Evolutionary conservation across 2,329 filamentous ascomycete genomes (phyloP).

Genomic region (Aspergillus neotritici): DNA sequence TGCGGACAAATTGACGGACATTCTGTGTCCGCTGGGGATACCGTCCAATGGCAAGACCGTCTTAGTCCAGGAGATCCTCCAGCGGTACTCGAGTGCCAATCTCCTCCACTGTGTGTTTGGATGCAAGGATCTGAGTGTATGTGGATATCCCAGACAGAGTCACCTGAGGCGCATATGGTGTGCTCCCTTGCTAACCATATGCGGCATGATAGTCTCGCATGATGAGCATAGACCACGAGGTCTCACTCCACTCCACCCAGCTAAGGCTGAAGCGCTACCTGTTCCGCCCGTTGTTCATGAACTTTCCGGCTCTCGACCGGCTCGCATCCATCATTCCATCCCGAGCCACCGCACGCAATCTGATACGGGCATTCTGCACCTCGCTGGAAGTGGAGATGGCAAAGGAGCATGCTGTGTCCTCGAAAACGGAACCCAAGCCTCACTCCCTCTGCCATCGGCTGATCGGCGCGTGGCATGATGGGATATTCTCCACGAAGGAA

Average conservation of each 20-base stretch:
- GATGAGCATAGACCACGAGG: too few relatives aligned
- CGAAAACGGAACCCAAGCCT: too few relatives aligned
- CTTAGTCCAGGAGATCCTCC: slow-evolving; percentile 6
- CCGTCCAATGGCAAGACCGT: too few relatives aligned
- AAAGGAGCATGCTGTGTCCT: too few relatives aligned
- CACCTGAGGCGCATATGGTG: too few relatives aligned
- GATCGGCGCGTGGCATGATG: slow-evolving; percentile 4
- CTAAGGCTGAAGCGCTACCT: slow-evolving; percentile 25
- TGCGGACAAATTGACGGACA: too few relatives aligned
- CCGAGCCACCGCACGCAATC: slow-evolving; percentile 18
- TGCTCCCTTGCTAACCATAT: too few relatives aligned
- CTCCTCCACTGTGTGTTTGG: too few relatives aligned
- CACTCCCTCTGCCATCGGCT: slow-evolving; percentile 4
- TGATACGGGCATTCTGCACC: slow-evolving; percentile 18
- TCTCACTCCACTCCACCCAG: slow-evolving; percentile 8
- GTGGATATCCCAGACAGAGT: too few relatives aligned
- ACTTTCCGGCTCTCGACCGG: slow-evolving; percentile 30
- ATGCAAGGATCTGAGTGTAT: too few relatives aligned
- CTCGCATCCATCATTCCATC: slow-evolving; percentile 21
- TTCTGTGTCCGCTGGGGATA: too few relatives aligned
- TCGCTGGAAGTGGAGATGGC: not conserved
- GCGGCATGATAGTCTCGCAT: too few relatives aligned
- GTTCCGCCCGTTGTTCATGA: slow-evolving; percentile 32
- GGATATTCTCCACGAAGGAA: slow-evolving; percentile 27
- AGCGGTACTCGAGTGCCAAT: slow-evolving; percentile 7